phyloP scores from a whole-genome alignment of 2,329 filamentous ascomycete genomes.

The Huntiella savannae region DNA sequence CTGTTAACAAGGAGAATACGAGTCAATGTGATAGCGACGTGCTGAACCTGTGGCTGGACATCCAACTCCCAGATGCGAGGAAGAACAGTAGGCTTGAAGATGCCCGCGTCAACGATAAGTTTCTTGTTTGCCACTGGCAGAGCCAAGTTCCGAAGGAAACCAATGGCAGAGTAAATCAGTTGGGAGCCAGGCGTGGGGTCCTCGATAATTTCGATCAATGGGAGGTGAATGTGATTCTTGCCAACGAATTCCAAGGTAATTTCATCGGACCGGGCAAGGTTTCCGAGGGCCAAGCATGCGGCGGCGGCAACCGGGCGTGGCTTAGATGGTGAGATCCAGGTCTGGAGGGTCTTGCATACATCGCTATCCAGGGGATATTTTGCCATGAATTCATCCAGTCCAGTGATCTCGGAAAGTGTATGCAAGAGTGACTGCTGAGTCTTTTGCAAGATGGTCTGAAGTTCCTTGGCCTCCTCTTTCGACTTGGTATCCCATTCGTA shows the following conservation, averaged over 20 bases:
- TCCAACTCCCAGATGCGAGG: slow-evolving; percentile 36
- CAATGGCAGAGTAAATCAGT: slow-evolving; percentile 36
- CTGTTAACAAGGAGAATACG: slow-evolving; percentile 36
- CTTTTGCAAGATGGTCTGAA: slow-evolving; percentile 25
- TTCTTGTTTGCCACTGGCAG: slow-evolving; percentile 37
- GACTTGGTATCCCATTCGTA: slow-evolving; percentile 15
- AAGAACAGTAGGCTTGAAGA: slow-evolving; percentile 27
- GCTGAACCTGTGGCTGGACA: slow-evolving; percentile 37
- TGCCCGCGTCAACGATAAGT: slow-evolving; percentile 23
- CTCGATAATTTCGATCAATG: slow-evolving; percentile 27
- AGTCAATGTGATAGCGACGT: slow-evolving; percentile 37
- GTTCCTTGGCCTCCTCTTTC: slow-evolving; percentile 26
- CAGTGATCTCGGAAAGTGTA: slow-evolving; percentile 32
- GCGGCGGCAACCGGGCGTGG: slow-evolving; percentile 31
- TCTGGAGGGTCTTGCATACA: slow-evolving; percentile 23
- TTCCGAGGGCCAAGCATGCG: slow-evolving; percentile 42
- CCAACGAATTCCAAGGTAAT: slow-evolving; percentile 31
- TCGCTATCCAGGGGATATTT: slow-evolving; percentile 24
- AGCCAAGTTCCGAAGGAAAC: slow-evolving; percentile 46
- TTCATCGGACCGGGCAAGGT: slow-evolving; percentile 39
- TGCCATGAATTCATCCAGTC: slow-evolving; percentile 26
- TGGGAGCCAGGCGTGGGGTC: slow-evolving; percentile 26
- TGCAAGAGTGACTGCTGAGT: slow-evolving; percentile 15
- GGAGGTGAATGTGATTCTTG: slow-evolving; percentile 21
- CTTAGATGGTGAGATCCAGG: slow-evolving; percentile 25